Conservation (phyloP, 176 grass and related monocot species). For the Cymbopogon citratus region DNA sequence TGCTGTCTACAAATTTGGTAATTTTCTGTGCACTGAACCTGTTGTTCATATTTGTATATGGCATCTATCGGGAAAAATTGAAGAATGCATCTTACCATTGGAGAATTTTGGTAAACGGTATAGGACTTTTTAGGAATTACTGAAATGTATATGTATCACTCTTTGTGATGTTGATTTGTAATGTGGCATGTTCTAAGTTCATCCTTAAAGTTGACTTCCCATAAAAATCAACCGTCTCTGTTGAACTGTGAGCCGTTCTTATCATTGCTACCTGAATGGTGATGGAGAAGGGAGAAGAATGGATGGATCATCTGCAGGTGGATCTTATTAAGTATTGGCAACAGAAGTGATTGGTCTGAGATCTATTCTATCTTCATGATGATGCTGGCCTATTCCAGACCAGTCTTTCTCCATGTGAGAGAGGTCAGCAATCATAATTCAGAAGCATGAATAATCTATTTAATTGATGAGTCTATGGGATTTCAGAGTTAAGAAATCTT, state of each 20-base stretch:
- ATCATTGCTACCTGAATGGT: constrained; percentile 28
- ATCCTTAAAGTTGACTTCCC: constrained; percentile 6
- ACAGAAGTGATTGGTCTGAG: constrained; percentile 13
- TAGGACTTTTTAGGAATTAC: background rate
- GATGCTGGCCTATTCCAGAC: constrained; percentile 17
- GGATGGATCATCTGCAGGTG: background rate
- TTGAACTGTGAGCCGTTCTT: constrained; percentile 17
- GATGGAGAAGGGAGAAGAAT: constrained; percentile 1
- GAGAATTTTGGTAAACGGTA: background rate
- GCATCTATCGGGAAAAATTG: background rate
- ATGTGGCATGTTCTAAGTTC: constrained; percentile 10
- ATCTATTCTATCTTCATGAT: constrained; percentile 22
- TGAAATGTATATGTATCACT: constrained; percentile 11
- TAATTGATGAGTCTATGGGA: constrained; percentile 3
- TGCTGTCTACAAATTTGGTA: background rate
- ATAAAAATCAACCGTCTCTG: background rate
- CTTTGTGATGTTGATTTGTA: background rate
- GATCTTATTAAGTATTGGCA: constrained; percentile 18
- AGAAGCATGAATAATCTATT: constrained; percentile 9
- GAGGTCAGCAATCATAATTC: background rate
- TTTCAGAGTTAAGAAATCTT: background rate
- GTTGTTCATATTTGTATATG: constrained; percentile 4
- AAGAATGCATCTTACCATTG: background rate
- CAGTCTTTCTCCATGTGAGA: background rate
- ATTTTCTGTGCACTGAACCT: background rate